Percentiles rank a stretch among this genome's conserved stretches.
Conservation (phyloP, 345 rosid species). For the Citrus glauca region DNA sequence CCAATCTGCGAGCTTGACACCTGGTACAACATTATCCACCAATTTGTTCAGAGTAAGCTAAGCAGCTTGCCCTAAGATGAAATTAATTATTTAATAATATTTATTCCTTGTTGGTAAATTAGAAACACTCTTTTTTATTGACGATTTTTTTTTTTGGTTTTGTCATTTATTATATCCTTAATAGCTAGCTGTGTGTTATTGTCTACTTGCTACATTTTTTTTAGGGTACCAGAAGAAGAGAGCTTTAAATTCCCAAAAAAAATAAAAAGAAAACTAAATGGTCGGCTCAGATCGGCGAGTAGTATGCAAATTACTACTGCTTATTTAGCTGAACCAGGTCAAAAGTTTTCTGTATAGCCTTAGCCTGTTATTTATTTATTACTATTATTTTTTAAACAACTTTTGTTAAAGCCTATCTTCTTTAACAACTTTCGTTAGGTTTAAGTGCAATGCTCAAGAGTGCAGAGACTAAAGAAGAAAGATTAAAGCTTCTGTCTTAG, state of each 20-base stretch:
- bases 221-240: slow-evolving; percentile 23
- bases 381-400: neutral
- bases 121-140: slow-evolving; percentile 35
- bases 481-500: neutral
- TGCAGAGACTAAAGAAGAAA: neutral
- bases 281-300: slow-evolving; percentile 27
- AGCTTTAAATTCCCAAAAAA: slow-evolving; percentile 23
- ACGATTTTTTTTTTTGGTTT: slow-evolving; percentile 7
- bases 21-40: slow-evolving; percentile 32
- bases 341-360: slow-evolving; percentile 2
- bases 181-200: neutral
- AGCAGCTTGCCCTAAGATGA: neutral
- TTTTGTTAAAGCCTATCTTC: slow-evolving; percentile 26
- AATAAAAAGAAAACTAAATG: slow-evolving; percentile 1
- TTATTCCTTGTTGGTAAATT: slow-evolving; percentile 34
- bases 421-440: slow-evolving; percentile 19
- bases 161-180: neutral
- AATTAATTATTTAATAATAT: neutral
- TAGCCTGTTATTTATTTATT: neutral
- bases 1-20: slow-evolving; percentile 46
- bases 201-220: slow-evolving; percentile 22
- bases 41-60: slow-evolving; percentile 35
- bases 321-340: slow-evolving; percentile 25
- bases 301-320: slow-evolving; percentile 20
- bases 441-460: neutral